Base-by-base conservation (phyloP, 768 basidiomycete species). In the Boletus barrowsii region DNA sequence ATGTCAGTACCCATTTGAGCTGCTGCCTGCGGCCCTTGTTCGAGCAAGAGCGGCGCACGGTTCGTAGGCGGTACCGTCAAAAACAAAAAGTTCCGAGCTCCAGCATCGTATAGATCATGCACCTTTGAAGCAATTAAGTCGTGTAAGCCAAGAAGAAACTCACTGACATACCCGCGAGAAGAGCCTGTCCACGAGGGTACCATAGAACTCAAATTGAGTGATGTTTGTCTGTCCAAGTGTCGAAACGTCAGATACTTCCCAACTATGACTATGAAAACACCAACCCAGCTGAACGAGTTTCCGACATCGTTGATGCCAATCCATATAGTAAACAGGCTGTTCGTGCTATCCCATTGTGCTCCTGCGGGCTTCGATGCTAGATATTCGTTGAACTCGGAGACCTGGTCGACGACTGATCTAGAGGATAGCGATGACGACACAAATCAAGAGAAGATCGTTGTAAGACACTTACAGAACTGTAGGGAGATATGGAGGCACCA, bases 221-320 rank as follows among this genome's bases (percentile, higher is more conserved):
- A 66, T 52, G 48, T 68, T 68, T 5, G 63, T 58, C 68, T 68
- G 11, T 45, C 10, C 14, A 33, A 37, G 40, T 24, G n/a, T 10
- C 7, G 1, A 51, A 41, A 18, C 14, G 30, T 59, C 39, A 49
- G 13, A 22, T 14, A 11, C 20, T 43, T 11, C 10, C 1, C 1
- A 8, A 6, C 24, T 10, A 14, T 14, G 33, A 14, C 10, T 9
- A 22, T 5, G 32, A 1, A 20, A 62, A 51, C 4, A 46, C 54
- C 10, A 30, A 66, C 68, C 68, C 56, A 64, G 44, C 48, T 26
- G 10, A 7, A 30, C 9, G 53, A 62, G 37, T 26, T 55, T 29
- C 60, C 53, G 32, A 87, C 77, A 60, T 87, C 86, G 60, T 88
- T 88, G 58, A 88, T 83, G 1, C 87, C 86, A 53, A 88, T 86